Evolutionary conservation across 345 rosid species (phyloP), one percentile per base, ranked within the genome.

Genomic region (Excoecaria cochinchinensis): DNA sequence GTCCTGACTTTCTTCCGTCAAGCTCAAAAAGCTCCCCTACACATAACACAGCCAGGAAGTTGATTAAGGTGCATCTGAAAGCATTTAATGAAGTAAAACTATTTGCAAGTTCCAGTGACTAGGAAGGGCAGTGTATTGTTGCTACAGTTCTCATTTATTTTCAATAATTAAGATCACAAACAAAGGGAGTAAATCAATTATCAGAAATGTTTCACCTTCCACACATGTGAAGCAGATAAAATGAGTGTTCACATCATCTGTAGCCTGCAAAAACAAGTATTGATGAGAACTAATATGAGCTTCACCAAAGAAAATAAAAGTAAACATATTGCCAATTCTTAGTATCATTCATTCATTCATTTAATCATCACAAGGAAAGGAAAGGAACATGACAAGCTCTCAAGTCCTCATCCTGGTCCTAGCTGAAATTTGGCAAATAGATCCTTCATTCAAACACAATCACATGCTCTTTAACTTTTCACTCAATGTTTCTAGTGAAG

Each of bases 221-320:
- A 90, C 92, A 80, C 91, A 90, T 8, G 91, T 55, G 83, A 93
- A 89, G 89, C 98, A 91, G 81, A 91, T 89, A 79, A 91, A 95
- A 84, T 91, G 99, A 22, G 91, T 81, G 66, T 90, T 84, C 55
- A 75, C 97, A 52, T 78, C 71, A 10, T 91, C 93, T 31, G 31
- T 13, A 67, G 97, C 97, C 99, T 93, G 89, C 73, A 70, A 50
- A 73, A 39, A 74, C 4, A 74, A 39, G 16, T 64, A 67, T 22
- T 0, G 12, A 13, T 42, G 31, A 58, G 48, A 67, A 50, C 13
- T 53, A 55, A 24, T 24, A 40, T 8, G 31, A 67, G 36, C n/a
- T 61, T 47, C 52, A 13, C 17, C 14, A 12, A 48, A 31, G 16
- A 52, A 42, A 64, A 52, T 51, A 40, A 71, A 56, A 31, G 6